phyloP scores from a whole-genome alignment of 306 rosid species.

The Clitoria ternatea region DNA sequence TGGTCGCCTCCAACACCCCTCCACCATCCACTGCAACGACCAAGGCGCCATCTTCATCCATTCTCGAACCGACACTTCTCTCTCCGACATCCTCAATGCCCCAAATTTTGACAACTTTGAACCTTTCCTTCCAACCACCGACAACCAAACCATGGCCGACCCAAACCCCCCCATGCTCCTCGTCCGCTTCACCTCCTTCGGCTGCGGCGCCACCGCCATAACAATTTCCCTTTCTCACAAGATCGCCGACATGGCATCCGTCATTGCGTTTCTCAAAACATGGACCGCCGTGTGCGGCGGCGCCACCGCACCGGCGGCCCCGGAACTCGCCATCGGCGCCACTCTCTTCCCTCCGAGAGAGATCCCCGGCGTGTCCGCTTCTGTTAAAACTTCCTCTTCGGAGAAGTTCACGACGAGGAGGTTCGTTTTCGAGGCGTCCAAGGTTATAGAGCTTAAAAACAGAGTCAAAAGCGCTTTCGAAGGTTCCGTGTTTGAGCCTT shows the following conservation, averaged over 20 bases:
- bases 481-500: conserved; percentile 1
- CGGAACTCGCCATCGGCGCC: conserved; percentile 20
- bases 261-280: conserved; percentile 18
- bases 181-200: conserved; percentile 36
- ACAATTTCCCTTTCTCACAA: conserved; percentile 38
- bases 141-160: conserved; percentile 14
- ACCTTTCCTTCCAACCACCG: conserved; percentile 25
- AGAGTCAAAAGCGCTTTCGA: neutral
- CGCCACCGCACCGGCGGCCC: neutral
- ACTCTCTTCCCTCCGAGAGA: conserved; percentile 43
- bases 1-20: conserved; percentile 28
- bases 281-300: conserved; percentile 31
- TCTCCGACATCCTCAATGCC: conserved; percentile 30
- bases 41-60: conserved; percentile 32
- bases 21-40: conserved; percentile 42
- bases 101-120: conserved; percentile 25
- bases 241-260: conserved; percentile 24
- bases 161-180: conserved; percentile 25
- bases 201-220: conserved; percentile 40
- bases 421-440: conserved; percentile 27
- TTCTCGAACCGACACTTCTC: conserved; percentile 16
- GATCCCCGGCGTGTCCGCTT: conserved; percentile 29
- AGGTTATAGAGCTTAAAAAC: conserved; percentile 26
- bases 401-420: conserved; percentile 28
- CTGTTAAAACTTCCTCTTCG: neutral